These are phyloP conservation scores for Dendrobium chrysotoxum DNA, from an alignment of 106 monocot genomes.

Conservation along the genomic window DNA sequence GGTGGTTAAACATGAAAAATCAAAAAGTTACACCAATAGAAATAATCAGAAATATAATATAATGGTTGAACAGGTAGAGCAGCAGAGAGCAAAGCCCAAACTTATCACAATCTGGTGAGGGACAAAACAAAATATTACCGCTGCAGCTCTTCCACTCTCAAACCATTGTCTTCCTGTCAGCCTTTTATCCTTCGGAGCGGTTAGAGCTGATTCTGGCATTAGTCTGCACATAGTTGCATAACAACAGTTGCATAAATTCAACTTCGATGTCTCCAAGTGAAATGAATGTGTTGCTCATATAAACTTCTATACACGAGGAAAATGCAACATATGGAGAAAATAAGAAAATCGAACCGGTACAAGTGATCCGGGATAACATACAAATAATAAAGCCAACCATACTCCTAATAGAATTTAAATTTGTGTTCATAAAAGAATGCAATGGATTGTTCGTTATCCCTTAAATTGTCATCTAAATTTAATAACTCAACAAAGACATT, in stretches of 20 bases:
- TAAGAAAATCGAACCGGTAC: background rate
- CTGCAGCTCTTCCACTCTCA: constrained; percentile 79
- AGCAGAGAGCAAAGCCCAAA: background rate
- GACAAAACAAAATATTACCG: constrained; percentile 27
- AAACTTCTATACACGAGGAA: background rate
- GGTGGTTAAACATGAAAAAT: too few relatives aligned
- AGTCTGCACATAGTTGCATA: constrained; percentile 36
- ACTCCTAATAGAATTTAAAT: background rate
- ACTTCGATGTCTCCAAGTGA: background rate
- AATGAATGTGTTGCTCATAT: background rate
- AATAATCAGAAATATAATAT: background rate
- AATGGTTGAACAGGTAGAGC: background rate
- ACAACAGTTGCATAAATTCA: background rate
- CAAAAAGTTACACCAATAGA: too few relatives aligned
- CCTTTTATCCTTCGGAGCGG: constrained; percentile 76
- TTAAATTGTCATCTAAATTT: background rate
- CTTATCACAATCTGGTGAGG: background rate
- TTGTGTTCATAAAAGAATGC: background rate
- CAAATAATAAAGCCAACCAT: background rate
- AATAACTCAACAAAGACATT: background rate
- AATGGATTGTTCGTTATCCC: background rate
- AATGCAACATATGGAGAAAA: background rate
- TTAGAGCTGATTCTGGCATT: constrained; percentile 91
- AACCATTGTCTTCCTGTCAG: constrained; percentile 83
- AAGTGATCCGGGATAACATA: background rate